Percentiles rank a stretch among this genome's conserved stretches.
These are phyloP conservation scores for Tetratostichococcus sp. DNA, from an alignment of 139 green algal species.

Conservation along the genomic window DNA sequence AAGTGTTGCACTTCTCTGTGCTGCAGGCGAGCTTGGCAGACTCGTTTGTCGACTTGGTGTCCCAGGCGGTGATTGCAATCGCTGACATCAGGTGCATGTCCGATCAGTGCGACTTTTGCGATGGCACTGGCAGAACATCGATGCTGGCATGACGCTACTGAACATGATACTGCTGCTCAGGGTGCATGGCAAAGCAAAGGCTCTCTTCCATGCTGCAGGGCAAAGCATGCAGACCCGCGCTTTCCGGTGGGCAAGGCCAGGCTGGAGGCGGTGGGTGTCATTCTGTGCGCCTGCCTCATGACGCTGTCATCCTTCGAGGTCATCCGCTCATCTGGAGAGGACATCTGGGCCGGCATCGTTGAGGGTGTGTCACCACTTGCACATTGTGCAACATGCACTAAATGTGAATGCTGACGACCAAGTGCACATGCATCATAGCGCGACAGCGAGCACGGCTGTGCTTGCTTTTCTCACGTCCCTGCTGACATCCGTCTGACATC, in stretches of 20 bases:
- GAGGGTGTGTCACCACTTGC: neutral
- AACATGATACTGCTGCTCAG: too few species aligned
- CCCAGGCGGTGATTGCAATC: neutral
- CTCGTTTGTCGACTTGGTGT: neutral
- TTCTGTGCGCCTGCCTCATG: constrained; percentile 61
- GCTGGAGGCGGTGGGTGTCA: constrained; percentile 61
- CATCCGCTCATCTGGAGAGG: constrained; percentile 22
- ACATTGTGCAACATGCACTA: too few species aligned
- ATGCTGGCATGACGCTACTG: too few species aligned
- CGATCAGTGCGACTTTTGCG: too few species aligned
- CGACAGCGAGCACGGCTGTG: too few species aligned
- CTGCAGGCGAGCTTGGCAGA: neutral
- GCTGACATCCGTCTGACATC: too few species aligned
- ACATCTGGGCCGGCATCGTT: constrained; percentile 16
- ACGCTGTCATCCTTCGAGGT: constrained; percentile 38
- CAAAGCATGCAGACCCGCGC: constrained; percentile 18
- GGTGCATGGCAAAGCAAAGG: too few species aligned
- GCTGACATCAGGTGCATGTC: neutral
- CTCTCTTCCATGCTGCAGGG: too few species aligned
- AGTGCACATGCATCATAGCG: too few species aligned
- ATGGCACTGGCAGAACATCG: too few species aligned
- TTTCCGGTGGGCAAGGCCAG: constrained; percentile 58
- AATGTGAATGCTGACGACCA: too few species aligned
- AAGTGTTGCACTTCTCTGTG: neutral
- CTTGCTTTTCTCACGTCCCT: too few species aligned